phyloP scores from a whole-genome alignment of 805 yeast species.

The Zygosaccharomyces kombuchaensis region DNA sequence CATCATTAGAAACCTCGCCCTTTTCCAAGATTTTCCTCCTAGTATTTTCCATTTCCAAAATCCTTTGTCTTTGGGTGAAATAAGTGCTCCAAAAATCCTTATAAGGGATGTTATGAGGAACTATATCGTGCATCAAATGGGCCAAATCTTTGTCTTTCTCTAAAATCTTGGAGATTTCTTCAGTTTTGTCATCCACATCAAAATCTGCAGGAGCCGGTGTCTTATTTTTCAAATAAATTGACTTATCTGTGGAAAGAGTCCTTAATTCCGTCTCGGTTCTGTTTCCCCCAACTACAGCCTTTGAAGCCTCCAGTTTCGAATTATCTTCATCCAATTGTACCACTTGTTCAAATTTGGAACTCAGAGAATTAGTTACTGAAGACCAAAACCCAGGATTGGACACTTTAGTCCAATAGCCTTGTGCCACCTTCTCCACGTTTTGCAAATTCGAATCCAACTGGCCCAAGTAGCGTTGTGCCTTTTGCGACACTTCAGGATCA shows the following conservation, averaged over 20 bases:
- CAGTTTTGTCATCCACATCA: constrained; percentile 44
- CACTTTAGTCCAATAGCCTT: constrained; percentile 36
- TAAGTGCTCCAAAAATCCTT: constrained; percentile 73
- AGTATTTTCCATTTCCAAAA: constrained; percentile 58
- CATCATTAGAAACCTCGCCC: constrained; percentile 31
- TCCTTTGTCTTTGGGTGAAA: constrained; percentile 48
- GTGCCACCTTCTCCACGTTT: constrained; percentile 64
- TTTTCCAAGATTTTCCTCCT: constrained; percentile 57
- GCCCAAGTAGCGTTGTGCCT: constrained; percentile 63
- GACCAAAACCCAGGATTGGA: constrained; percentile 30
- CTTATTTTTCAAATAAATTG: constrained; percentile 37
- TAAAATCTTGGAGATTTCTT: constrained; percentile 47
- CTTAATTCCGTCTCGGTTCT: constrained; percentile 62
- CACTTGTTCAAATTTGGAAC: constrained; percentile 22
- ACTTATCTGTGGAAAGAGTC: constrained; percentile 48
- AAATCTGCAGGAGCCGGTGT: constrained; percentile 33
- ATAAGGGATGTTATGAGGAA: constrained; percentile 59
- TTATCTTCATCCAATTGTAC: constrained; percentile 15
- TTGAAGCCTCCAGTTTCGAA: constrained; percentile 7
- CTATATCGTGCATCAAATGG: constrained; percentile 54
- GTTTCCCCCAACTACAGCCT: constrained; percentile 44
- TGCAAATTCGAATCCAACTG: constrained; percentile 72
- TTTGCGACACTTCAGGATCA: constrained; percentile 24
- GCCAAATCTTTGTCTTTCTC: constrained; percentile 48
- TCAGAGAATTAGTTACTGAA: constrained; percentile 19